These are phyloP conservation scores for Lepidium aucheri DNA, from an alignment of 345 rosid genomes.

Conservation along the genomic window DNA sequence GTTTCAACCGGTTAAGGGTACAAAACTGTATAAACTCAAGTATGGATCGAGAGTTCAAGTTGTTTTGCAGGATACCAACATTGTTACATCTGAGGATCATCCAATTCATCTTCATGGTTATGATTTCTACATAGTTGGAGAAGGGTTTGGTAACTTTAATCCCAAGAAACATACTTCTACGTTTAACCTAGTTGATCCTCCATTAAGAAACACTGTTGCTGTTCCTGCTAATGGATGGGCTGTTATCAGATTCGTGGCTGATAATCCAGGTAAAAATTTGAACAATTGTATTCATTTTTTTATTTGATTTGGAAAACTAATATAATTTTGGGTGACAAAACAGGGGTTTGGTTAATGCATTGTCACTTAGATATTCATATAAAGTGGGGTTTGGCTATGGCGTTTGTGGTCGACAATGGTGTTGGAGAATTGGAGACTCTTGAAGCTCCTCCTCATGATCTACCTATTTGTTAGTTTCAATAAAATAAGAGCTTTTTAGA, in stretches of 20 bases:
- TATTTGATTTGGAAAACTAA: not conserved
- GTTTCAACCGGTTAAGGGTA: constrained; percentile 60
- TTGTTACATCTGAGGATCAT: constrained; percentile 78
- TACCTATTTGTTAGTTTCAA: constrained; percentile 44
- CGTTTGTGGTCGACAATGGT: constrained; percentile 78
- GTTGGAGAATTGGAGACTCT: constrained; percentile 46
- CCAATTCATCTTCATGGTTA: constrained; percentile 93
- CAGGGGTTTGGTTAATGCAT: constrained; percentile 93
- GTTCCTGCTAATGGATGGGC: constrained; percentile 87
- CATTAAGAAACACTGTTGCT: constrained; percentile 72
- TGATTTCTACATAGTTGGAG: constrained; percentile 77
- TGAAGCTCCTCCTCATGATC: constrained; percentile 63
- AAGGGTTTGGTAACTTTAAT: constrained; percentile 88
- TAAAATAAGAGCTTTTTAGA: not conserved
- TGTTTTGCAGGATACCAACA: constrained; percentile 79
- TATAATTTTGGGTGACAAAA: not conserved
- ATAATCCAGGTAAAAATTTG: constrained; percentile 67
- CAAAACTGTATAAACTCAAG: constrained; percentile 58
- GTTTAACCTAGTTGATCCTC: constrained; percentile 88
- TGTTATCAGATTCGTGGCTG: constrained; percentile 86
- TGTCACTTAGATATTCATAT: constrained; percentile 95
- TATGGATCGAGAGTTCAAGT: constrained; percentile 72
- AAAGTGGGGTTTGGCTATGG: constrained; percentile 80
- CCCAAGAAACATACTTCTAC: constrained; percentile 53
- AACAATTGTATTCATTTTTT: not conserved